Percentiles rank a stretch among this genome's conserved stretches.
Evolutionary conservation across 164 flowering plant species (phyloP).

Genomic region (Euptelea pleiosperma): DNA sequence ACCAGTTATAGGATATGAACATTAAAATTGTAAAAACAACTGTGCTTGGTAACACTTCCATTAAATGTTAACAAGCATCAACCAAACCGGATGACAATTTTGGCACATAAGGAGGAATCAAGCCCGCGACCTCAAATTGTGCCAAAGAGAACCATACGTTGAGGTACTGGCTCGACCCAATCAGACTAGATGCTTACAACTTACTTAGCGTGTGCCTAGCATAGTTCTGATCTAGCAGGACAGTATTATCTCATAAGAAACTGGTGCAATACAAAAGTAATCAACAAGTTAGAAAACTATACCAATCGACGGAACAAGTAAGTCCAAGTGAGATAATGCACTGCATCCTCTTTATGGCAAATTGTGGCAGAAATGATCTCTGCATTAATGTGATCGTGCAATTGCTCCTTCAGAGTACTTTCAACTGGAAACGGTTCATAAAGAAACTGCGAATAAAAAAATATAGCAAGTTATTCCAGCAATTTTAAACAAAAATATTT

Average conservation of each 20-base stretch:
- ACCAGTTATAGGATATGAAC: too few relatives aligned
- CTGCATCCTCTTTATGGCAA: slow-evolving; percentile 85
- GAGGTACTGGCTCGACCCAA: too few relatives aligned
- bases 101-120: too few relatives aligned
- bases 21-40: too few relatives aligned
- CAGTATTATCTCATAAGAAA: neutral
- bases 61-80: too few relatives aligned
- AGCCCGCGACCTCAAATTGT: too few relatives aligned
- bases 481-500: neutral
- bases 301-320: slow-evolving; percentile 95
- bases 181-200: too few relatives aligned
- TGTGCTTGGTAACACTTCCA: too few relatives aligned
- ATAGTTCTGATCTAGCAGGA: neutral
- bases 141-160: too few relatives aligned
- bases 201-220: too few relatives aligned
- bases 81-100: too few relatives aligned
- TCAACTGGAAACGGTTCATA: slow-evolving; percentile 99
- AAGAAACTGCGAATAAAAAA: slow-evolving; percentile 64
- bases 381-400: slow-evolving; percentile 90
- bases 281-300: slow-evolving; percentile 13
- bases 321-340: slow-evolving; percentile 98
- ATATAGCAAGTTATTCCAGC: slow-evolving; percentile 9
- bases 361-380: slow-evolving; percentile 95
- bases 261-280: too few relatives aligned
- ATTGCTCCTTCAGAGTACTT: slow-evolving; percentile 86